Percentiles rank a stretch among this genome's conserved stretches.
Evolutionary conservation across 1,284 basidiomycete genomes (phyloP).

Genomic region (Puccinia novopanici): DNA sequence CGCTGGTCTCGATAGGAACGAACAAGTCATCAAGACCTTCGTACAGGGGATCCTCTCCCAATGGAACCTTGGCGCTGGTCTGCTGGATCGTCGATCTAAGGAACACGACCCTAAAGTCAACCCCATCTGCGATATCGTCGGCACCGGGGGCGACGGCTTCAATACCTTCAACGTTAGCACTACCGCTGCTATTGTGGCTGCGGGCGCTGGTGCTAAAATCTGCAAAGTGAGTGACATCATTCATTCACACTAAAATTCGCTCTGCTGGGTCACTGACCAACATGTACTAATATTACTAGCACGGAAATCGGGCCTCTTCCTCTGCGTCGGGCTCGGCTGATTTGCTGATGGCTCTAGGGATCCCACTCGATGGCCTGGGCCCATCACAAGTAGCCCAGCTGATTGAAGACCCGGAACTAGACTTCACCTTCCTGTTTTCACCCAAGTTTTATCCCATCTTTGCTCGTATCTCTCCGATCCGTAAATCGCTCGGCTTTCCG

Average conservation of each 20-base stretch:
- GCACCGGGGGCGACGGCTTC: conserved; percentile 92
- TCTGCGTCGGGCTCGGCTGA: conserved; percentile 94
- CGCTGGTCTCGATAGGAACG: conserved; percentile 54
- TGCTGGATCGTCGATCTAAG: conserved; percentile 9
- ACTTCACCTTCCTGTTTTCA: conserved; percentile 91
- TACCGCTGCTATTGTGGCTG: conserved; percentile 88
- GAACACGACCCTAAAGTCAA: conserved; percentile 50
- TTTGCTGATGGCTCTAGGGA: conserved; percentile 80
- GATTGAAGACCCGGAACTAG: conserved; percentile 59
- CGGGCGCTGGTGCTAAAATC: conserved; percentile 87
- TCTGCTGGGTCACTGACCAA: too few relatives aligned
- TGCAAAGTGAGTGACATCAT: conserved; percentile 69
- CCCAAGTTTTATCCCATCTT: conserved; percentile 90
- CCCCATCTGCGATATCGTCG: conserved; percentile 64
- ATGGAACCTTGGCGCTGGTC: conserved; percentile 38
- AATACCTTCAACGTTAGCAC: conserved; percentile 98
- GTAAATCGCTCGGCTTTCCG: conserved; percentile 85
- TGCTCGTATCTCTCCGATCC: conserved; percentile 78
- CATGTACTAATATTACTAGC: conserved; percentile 64
- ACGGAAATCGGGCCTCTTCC: conserved; percentile 89
- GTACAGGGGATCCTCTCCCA: conserved; percentile 15
- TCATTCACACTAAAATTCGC: too few relatives aligned
- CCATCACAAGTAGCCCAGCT: conserved; percentile 66
- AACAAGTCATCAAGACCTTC: conserved; percentile 32
- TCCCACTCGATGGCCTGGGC: conserved; percentile 70